phyloP scores from a whole-genome alignment of 2,329 filamentous ascomycete species.

The Botrytis squamosa region DNA sequence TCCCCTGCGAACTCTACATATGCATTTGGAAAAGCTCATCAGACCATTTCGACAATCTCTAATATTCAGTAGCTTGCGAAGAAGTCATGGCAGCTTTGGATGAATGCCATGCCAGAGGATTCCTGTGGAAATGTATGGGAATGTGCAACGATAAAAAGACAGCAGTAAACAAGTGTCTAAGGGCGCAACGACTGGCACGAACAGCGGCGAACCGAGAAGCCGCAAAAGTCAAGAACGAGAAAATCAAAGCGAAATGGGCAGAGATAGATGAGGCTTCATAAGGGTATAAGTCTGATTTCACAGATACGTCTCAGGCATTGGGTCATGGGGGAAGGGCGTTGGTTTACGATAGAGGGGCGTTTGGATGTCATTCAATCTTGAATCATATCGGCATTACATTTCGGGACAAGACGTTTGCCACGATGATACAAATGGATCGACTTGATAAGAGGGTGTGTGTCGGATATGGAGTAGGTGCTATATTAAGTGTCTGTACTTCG shows the following conservation, averaged over 20 bases:
- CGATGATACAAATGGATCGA: background rate
- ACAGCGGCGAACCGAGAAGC: conserved; percentile 73
- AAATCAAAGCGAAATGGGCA: conserved; percentile 74
- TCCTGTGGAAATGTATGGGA: conserved; percentile 86
- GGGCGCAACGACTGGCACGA: conserved; percentile 74
- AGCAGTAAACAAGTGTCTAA: conserved; percentile 80
- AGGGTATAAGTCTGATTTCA: conserved; percentile 24
- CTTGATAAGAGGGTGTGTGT: background rate
- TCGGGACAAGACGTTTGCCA: background rate
- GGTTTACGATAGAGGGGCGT: conserved; percentile 6
- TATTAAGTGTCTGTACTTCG: background rate
- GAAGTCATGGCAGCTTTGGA: conserved; percentile 92
- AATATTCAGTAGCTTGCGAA: conserved; percentile 70
- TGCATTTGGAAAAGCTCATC: background rate
- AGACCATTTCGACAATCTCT: conserved; percentile 18
- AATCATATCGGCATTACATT: conserved; percentile 1
- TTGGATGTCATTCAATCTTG: background rate
- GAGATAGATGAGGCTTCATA: conserved; percentile 72
- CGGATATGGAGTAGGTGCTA: background rate
- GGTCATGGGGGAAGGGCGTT: conserved; percentile 11
- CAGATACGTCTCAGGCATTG: background rate
- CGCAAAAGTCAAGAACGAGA: conserved; percentile 67
- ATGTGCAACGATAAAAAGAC: conserved; percentile 87
- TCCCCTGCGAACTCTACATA: background rate
- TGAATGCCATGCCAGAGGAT: conserved; percentile 90